Evolutionary conservation across 2,329 filamentous ascomycete genomes (phyloP).

Genomic region (Cladophialophora yegresii): DNA sequence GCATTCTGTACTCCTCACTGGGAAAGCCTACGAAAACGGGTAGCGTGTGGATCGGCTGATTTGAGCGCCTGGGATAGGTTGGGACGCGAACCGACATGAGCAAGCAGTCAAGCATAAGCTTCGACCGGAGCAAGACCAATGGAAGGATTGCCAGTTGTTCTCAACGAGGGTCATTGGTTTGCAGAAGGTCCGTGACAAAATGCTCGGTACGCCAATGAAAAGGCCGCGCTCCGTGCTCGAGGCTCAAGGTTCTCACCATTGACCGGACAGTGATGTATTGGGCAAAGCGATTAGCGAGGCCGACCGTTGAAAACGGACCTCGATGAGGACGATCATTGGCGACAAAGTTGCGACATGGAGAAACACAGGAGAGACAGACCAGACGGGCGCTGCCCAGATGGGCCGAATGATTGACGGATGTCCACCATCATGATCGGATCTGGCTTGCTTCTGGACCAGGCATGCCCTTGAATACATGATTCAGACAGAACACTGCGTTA

Average conservation of each 20-base stretch:
- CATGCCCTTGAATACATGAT: conserved; percentile 1
- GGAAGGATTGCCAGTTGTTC: conserved; percentile 5
- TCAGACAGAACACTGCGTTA: too few relatives aligned
- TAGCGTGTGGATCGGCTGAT: conserved; percentile 1
- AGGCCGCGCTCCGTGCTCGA: neutral
- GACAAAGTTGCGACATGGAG: conserved; percentile 27
- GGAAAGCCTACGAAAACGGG: neutral
- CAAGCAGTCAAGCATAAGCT: conserved; percentile 31
- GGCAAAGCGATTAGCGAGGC: conserved; percentile 22
- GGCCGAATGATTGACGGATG: conserved; percentile 12
- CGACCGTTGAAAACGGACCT: conserved; percentile 25
- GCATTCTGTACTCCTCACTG: neutral
- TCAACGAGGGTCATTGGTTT: conserved; percentile 14
- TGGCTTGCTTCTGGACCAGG: conserved; percentile 3
- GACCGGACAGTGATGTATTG: conserved; percentile 21
- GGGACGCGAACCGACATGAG: conserved; percentile 4
- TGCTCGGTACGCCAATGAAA: conserved; percentile 14
- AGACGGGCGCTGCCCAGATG: conserved; percentile 16
- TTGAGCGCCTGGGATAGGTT: conserved; percentile 1
- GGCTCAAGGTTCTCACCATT: conserved; percentile 25
- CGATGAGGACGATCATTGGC: conserved; percentile 23
- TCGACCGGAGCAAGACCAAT: conserved; percentile 15
- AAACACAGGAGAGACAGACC: conserved; percentile 28
- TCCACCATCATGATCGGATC: conserved; percentile 4
- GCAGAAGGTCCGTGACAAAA: conserved; percentile 20